These are phyloP conservation scores for Anaeromyces robustus DNA, from an alignment of 192 early-diverging fungal species.

Conservation along the genomic window DNA sequence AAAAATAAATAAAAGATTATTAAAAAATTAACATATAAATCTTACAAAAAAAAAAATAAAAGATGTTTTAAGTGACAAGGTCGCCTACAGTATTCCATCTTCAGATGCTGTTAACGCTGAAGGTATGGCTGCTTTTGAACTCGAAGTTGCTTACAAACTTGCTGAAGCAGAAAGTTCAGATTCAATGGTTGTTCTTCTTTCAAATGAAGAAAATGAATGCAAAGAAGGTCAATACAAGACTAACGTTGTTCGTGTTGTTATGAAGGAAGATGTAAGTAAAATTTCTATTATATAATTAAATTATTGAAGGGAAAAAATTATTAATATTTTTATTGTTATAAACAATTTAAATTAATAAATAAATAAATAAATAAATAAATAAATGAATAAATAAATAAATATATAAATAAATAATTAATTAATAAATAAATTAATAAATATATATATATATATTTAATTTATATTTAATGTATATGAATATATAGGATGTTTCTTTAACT, in stretches of 20 bases:
- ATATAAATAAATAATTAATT: too few relatives aligned
- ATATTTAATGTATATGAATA: background rate
- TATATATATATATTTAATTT: too few relatives aligned
- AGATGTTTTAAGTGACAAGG: background rate
- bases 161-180: background rate
- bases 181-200: background rate
- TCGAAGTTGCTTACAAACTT: background rate
- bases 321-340: too few relatives aligned
- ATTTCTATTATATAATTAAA: too few relatives aligned
- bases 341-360: too few relatives aligned
- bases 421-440: too few relatives aligned
- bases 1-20: too few relatives aligned
- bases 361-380: too few relatives aligned
- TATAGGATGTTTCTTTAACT: background rate
- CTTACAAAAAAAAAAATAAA: too few relatives aligned
- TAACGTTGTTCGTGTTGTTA: background rate
- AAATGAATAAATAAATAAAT: too few relatives aligned
- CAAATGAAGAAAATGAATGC: background rate
- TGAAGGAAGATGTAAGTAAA: background rate
- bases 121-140: background rate
- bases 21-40: too few relatives aligned
- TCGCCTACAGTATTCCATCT: background rate
- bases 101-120: background rate
- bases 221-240: background rate
- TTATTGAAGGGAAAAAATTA: too few relatives aligned